These are phyloP conservation scores for Lichtheimia ornata DNA, from an alignment of 371 early-diverging fungal genomes.

Conservation along the genomic window DNA sequence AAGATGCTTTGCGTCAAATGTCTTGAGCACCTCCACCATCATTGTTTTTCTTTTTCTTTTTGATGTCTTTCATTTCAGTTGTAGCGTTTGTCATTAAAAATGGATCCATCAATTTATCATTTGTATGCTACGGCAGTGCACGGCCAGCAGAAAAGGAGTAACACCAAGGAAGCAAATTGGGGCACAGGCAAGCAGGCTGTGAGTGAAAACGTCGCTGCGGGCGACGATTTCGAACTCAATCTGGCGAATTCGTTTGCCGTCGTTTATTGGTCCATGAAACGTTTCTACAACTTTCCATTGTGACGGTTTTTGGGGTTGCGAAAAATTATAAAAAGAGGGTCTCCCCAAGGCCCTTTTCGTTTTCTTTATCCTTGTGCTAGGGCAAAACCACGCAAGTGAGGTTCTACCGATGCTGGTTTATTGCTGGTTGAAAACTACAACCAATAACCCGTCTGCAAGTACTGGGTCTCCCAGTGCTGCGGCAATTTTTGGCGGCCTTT, in stretches of 20 bases:
- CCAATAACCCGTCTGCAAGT: slow-evolving; percentile 57
- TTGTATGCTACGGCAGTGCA: too few species aligned
- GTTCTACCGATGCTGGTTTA: slow-evolving; percentile 60
- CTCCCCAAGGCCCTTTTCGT: slow-evolving; percentile 24
- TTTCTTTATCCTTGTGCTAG: slow-evolving; percentile 56
- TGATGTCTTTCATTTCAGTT: too few species aligned
- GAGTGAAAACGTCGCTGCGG: too few species aligned
- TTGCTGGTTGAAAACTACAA: slow-evolving; percentile 66
- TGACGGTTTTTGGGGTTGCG: not conserved
- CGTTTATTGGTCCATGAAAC: not conserved
- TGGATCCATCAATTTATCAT: too few species aligned
- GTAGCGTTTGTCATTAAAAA: too few species aligned
- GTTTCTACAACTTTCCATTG: not conserved
- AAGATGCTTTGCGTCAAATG: slow-evolving; percentile 13
- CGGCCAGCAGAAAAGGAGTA: too few species aligned
- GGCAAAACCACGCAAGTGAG: slow-evolving; percentile 62
- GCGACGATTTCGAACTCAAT: too few species aligned
- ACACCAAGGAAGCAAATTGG: too few species aligned
- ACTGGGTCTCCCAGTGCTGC: slow-evolving; percentile 31
- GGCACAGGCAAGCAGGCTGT: too few species aligned
- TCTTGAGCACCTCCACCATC: not conserved
- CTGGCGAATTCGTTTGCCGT: too few species aligned
- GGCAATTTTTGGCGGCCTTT: slow-evolving; percentile 55
- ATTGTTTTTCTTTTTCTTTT: too few species aligned
- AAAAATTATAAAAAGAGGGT: slow-evolving; percentile 33